Base-by-base conservation (phyloP, 345 rosid species). In the Alliaria petiolata region DNA sequence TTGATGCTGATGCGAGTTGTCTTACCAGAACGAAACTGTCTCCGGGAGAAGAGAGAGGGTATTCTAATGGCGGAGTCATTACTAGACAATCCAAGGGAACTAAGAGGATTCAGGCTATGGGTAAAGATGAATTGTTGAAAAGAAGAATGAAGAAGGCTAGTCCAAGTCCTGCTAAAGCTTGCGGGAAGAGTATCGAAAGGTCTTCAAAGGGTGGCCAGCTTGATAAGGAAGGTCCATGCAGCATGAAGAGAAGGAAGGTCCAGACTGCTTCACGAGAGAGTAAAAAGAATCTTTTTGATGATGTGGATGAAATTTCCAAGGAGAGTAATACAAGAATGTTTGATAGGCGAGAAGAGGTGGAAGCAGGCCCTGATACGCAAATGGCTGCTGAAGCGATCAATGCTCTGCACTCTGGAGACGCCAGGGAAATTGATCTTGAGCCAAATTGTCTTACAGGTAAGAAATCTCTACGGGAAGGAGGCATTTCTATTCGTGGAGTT, bases 341-440 rank as follows among this genome's bases (percentile, higher is more conserved):
- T 40, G 80, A 71, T 61, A 38, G 69, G 73, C 67, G 72, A 35
- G 83, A 82, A 69, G 76, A 64, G 70, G 79, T 68, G 73, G 49
- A 77, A 72, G 83, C 83, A 50, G 97, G 97, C 69, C 70, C 81
- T 60, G 93, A 89, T 69, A 93, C 98, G 40, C 98, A 89, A 75
- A 78, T 91, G 81, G 97, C 97, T 60, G 96, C 96, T 59, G 98
- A 91, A 79, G 98, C 86, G 4, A 91, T 93, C 83, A 89, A 83
- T 85, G 90, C 89, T 64, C 86, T 93, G 50, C 72, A 76, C 42
- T 61, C 55, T 72, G 96, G 83, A 44, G 83, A 83, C 20, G 81
- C 39, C 54, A 71, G 50, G 52, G 52, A 69, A 36, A 70, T 69
- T 43, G 70, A 13, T 60, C 65, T 47, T 73, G 53, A 57, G 25